Base-by-base conservation (phyloP, 495 filamentous ascomycete genomes). In the Chaetomium tenue region DNA sequence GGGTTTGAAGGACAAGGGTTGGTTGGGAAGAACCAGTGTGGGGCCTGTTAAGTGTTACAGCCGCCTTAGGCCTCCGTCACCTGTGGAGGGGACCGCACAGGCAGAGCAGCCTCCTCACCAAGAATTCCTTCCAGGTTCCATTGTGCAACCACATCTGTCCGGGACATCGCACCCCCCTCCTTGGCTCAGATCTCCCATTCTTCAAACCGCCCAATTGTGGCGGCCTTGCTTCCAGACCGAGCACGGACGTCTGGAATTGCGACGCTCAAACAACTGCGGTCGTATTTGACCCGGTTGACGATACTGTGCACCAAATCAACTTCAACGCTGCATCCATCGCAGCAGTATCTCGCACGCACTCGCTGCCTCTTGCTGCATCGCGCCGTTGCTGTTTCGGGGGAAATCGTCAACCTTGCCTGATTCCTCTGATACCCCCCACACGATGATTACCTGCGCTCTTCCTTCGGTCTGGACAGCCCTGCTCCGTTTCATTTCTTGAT, bases 401-500 rank as follows among this genome's bases (percentile, higher is more conserved):
- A 63, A 20, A 57, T 2, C 53, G 20, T 25, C 42, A 48, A 63
- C 47, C 28, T 28, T 58, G 40, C n/a, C 28, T 50, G 53, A 48
- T 25, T 39, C 22, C 23, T 42, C 52, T 50, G 42, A 30, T 53
- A 39, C 18, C 42, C 61, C 51, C 50, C 70, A 20, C 67, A 82
- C 80, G 67, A 82, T 82, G 80, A 81, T 79, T 77, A 76, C 75
- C 76, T 71, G 76, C 74, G 76, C 75, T 75, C 73, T 72, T 69
- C 75, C 75, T 67, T 78, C 74, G 72, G 73, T 73, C 68, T 74
- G 76, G 78, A 76, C 74, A 76, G 78, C 75, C 70, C 71, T 77
- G 72, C 74, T 79, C 76, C 77, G 73, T 73, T 77, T 81, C 67
- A 66, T 79, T 78, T 79, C 75, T 71, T 81, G 78, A 82, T 76